These are phyloP conservation scores for Cinnamomum micranthum DNA, from an alignment of 164 flowering plant genomes.

Conservation along the genomic window DNA sequence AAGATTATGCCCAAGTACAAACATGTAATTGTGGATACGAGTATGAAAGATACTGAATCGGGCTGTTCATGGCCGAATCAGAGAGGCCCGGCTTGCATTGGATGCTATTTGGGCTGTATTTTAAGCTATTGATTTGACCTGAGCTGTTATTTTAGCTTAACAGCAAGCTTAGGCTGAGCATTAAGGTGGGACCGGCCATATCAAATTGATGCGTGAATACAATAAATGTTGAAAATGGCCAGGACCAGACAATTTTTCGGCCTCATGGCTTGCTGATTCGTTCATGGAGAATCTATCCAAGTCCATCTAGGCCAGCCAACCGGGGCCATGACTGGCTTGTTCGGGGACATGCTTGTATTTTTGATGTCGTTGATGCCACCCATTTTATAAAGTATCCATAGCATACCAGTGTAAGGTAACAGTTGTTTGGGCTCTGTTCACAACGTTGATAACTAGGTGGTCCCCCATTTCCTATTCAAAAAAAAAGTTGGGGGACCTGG, in stretches of 20 bases:
- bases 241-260: neutral
- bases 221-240: too few relatives aligned
- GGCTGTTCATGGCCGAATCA: too few relatives aligned
- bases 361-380: neutral
- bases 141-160: too few relatives aligned
- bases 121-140: too few relatives aligned
- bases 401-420: conserved; percentile 86
- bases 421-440: conserved; percentile 65
- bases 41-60: neutral
- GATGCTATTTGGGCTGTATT: too few relatives aligned
- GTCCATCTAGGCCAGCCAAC: neutral
- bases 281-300: neutral
- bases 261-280: neutral
- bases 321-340: neutral
- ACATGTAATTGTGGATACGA: neutral
- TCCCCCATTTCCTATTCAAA: conserved; percentile 89
- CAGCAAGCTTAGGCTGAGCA: too few relatives aligned
- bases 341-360: neutral
- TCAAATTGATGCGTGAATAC: too few relatives aligned
- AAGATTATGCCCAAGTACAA: neutral
- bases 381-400: neutral
- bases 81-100: too few relatives aligned
- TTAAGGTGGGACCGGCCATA: too few relatives aligned
- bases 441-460: conserved; percentile 56
- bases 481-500: conserved; percentile 92